phyloP scores from a whole-genome alignment of 2,329 filamentous ascomycete genomes.

The Volutella citrinella region DNA sequence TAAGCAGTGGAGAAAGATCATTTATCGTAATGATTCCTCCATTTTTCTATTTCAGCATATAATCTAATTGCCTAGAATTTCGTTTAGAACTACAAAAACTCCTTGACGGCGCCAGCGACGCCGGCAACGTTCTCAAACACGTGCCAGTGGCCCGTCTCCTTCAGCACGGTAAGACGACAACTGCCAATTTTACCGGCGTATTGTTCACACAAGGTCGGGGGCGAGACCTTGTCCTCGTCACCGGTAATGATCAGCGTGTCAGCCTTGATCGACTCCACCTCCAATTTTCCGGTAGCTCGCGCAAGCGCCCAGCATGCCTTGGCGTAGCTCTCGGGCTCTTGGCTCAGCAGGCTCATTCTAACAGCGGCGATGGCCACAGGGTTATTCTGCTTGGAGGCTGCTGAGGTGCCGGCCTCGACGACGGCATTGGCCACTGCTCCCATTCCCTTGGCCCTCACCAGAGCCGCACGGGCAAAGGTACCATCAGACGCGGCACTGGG shows the following conservation, averaged over 20 bases:
- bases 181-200: constrained; percentile 26
- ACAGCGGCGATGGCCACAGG: constrained; percentile 40
- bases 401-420: constrained; percentile 16
- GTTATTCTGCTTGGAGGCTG: constrained; percentile 22
- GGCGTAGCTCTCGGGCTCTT: constrained; percentile 53
- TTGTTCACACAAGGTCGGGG: constrained; percentile 31
- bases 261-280: constrained; percentile 30
- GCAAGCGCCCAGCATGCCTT: constrained; percentile 51
- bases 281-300: constrained; percentile 29
- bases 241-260: constrained; percentile 43
- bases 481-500: constrained; percentile 31
- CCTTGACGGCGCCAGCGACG: constrained; percentile 23
- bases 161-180: constrained; percentile 31
- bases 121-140: constrained; percentile 43
- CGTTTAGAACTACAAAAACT: constrained; percentile 7
- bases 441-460: constrained; percentile 44
- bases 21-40: too few relatives aligned
- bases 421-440: constrained; percentile 38
- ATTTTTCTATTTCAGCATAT: too few relatives aligned
- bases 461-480: constrained; percentile 31
- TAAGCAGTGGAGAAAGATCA: too few relatives aligned
- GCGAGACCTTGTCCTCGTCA: constrained; percentile 41
- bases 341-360: constrained; percentile 41
- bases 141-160: constrained; percentile 49
- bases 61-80: too few relatives aligned